Evolutionary conservation across 768 basidiomycete genomes (phyloP), one percentile per base, ranked within the genome.

Genomic region (Calocybe cyanea): DNA sequence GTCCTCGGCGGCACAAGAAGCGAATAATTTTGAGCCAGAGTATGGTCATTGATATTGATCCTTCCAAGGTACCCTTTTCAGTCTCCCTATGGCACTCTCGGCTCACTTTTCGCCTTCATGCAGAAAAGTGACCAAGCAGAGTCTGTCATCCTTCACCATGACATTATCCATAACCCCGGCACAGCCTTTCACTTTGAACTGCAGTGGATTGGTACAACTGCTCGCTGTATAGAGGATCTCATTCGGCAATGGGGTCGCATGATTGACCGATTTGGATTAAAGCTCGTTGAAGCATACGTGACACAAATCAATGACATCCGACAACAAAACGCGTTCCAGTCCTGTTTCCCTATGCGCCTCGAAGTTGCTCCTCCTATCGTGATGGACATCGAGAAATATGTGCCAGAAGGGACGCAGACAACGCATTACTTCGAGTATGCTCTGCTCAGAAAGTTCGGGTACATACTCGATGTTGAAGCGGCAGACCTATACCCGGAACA

Each of bases 161-260:
- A 98, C 65, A 80, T 96, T 46, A 87, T 95, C 42, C 95, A 97
- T 63, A 97, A 97, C 58, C 88, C 92, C 0, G 79, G 75, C n/a
- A 95, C 87, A 21, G 90, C 88, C 48, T 96, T 96, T 68, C 95
- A 98, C 63, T 93, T 98, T 56, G 94, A 99, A 64, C 73, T 99
- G 21, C 90, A 95, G 50, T 99, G 96, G 95, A 85, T 98, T 32
- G 93, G 92, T 2, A 87, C 93, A 1, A 93, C 92, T 1, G 92
- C 93, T 18, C 80, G 89, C 17, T 85, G 84, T 51, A 87, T 98
- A 41, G 94, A 97, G 52, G 92, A 95, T 53, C 77, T 86, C 41
- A 73, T 96, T 18, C 80, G 86, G 31, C 75, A 78, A 41, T 93
- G 92, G 87, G 80, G 78, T 45, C 75, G 88, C 32, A 76, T 79